Evolutionary conservation across 2,329 filamentous ascomycete species (phyloP).

Genomic region (Stemphylium vesicarium): DNA sequence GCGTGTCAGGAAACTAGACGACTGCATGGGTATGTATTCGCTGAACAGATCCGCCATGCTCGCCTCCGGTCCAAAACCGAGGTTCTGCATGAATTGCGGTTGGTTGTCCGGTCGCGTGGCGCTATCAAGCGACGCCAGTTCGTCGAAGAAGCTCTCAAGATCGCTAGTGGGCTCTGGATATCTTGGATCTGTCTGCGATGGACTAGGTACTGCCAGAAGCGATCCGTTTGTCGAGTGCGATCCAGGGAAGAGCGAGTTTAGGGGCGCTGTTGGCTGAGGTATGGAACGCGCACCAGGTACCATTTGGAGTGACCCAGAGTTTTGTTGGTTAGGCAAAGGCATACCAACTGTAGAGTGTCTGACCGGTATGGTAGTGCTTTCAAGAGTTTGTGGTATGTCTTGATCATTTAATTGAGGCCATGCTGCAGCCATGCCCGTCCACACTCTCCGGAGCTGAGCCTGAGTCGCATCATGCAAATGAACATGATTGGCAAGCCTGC

Average conservation of each 20-base stretch:
- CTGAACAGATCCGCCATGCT: conserved; percentile 63
- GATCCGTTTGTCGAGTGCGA: conserved; percentile 9
- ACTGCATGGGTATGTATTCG: conserved; percentile 49
- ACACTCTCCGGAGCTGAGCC: conserved; percentile 27
- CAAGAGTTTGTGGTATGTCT: neutral
- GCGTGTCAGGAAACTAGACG: conserved; percentile 40
- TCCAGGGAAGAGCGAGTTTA: conserved; percentile 18
- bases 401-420: conserved; percentile 15
- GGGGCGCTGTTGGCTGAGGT: conserved; percentile 6
- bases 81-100: conserved; percentile 70
- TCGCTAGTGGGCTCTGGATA: conserved; percentile 50
- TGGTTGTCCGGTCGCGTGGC: conserved; percentile 61
- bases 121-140: conserved; percentile 63
- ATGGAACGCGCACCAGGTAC: conserved; percentile 8
- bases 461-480: conserved; percentile 21
- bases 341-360: conserved; percentile 4
- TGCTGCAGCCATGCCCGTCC: conserved; percentile 15
- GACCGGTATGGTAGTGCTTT: conserved; percentile 4
- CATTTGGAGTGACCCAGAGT: conserved; percentile 29
- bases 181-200: conserved; percentile 26
- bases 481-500: conserved; percentile 20
- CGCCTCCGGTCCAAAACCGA: conserved; percentile 68
- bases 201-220: conserved; percentile 2
- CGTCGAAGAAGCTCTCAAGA: conserved; percentile 62
- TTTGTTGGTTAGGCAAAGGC: conserved; percentile 15